These are phyloP conservation scores for Meira nashicola DNA, from an alignment of 1,284 basidiomycete species.

Conservation along the genomic window DNA sequence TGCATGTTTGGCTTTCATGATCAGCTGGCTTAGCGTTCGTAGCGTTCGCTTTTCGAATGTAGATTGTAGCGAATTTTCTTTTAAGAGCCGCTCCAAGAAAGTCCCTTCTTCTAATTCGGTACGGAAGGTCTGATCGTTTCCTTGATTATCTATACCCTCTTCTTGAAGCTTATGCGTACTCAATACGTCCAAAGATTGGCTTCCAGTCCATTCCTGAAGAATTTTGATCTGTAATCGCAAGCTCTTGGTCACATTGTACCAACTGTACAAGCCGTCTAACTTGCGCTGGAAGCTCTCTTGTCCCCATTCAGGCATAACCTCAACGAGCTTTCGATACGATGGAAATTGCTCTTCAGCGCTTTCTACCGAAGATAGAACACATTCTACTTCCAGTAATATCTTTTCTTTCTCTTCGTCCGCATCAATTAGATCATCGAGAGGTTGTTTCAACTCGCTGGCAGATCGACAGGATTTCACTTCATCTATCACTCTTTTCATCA, in stretches of 20 bases:
- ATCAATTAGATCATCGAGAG: conserved; percentile 10
- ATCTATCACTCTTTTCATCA: conserved; percentile 74
- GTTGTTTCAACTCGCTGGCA: background rate
- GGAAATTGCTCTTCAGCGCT: conserved; percentile 47
- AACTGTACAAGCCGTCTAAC: conserved; percentile 44
- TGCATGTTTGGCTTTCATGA: conserved; percentile 79
- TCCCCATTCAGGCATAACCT: conserved; percentile 44
- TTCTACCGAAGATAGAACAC: conserved; percentile 41
- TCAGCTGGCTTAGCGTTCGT: conserved; percentile 76
- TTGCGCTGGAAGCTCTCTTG: conserved; percentile 34
- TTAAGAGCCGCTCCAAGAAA: conserved; percentile 89
- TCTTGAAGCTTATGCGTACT: conserved; percentile 8
- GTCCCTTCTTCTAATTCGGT: conserved; percentile 32
- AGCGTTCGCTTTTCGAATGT: conserved; percentile 92
- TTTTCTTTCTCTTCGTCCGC: conserved; percentile 16
- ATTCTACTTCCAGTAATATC: conserved; percentile 29
- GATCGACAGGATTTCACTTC: conserved; percentile 71
- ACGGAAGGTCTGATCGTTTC: conserved; percentile 3
- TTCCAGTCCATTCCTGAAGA: conserved; percentile 49
- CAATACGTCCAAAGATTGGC: conserved; percentile 35
- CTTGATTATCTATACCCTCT: background rate
- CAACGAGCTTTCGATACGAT: conserved; percentile 32
- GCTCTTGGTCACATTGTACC: conserved; percentile 43
- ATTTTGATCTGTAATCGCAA: conserved; percentile 41
- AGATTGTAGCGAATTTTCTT: conserved; percentile 88